phyloP scores from a whole-genome alignment of 2,329 filamentous ascomycete species.

The Chrysosphaeria jannelii region DNA sequence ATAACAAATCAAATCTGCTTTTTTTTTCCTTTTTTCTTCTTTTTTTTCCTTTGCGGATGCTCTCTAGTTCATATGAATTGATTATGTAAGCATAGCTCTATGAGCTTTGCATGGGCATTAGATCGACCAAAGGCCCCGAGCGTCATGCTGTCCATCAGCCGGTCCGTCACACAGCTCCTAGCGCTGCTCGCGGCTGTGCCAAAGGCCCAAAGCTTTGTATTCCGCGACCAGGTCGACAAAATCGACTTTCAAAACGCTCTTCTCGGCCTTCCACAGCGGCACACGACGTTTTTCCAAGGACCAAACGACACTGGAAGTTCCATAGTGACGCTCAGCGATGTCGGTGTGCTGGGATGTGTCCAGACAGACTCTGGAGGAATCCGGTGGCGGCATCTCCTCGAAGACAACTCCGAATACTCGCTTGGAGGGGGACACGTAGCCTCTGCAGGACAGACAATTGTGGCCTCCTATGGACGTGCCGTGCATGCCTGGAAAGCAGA shows the following conservation, averaged over 20 bases:
- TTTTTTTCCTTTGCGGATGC: background rate
- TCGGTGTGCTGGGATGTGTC: constrained; percentile 57
- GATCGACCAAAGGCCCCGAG: background rate
- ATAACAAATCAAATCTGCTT: background rate
- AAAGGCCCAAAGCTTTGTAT: constrained; percentile 31
- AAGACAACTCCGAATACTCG: constrained; percentile 12
- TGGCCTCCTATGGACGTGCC: constrained; percentile 34
- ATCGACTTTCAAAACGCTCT: constrained; percentile 85
- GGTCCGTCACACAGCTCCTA: constrained; percentile 1
- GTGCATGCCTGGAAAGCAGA: constrained; percentile 62
- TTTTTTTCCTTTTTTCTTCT: background rate
- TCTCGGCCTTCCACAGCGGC: constrained; percentile 49
- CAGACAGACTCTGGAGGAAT: constrained; percentile 64
- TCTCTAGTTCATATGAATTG: no score
- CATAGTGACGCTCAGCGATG: constrained; percentile 70
- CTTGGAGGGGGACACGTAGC: constrained; percentile 24
- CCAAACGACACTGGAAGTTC: constrained; percentile 69
- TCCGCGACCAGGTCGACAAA: constrained; percentile 67
- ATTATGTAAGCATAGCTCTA: no score
- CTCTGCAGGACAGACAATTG: constrained; percentile 52
- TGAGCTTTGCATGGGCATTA: background rate
- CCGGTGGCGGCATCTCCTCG: constrained; percentile 59
- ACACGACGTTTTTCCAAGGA: constrained; percentile 84
- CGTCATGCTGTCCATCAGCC: background rate
- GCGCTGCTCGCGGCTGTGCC: constrained; percentile 4